Evolutionary conservation across 768 basidiomycete genomes (phyloP).

Genomic region (Lactarius tabidus): DNA sequence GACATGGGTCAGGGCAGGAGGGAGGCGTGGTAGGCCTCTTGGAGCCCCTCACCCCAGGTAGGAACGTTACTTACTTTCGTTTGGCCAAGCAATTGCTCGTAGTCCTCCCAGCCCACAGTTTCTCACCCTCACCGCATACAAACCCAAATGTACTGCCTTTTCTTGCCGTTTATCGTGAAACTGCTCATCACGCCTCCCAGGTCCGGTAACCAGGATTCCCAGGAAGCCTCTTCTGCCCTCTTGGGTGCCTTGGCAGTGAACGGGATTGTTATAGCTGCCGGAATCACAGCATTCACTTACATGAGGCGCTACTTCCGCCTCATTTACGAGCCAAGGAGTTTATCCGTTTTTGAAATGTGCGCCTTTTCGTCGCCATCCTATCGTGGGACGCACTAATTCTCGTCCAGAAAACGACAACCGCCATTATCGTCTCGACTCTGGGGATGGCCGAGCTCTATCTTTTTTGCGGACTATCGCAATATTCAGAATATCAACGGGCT

Average conservation of each 20-base stretch:
- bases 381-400: neutral
- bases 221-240: too few species aligned
- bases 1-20: too few species aligned
- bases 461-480: conserved; percentile 54
- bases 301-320: conserved; percentile 80
- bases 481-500: conserved; percentile 71
- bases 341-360: conserved; percentile 49
- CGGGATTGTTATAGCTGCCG: conserved; percentile 60
- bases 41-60: too few species aligned
- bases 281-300: conserved; percentile 76
- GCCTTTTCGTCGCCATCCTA: conserved; percentile 24
- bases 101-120: too few species aligned
- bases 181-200: conserved; percentile 28
- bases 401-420: conserved; percentile 51
- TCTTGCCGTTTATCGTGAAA: too few species aligned
- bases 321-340: conserved; percentile 84
- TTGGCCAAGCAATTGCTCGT: too few species aligned
- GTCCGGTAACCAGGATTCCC: conserved; percentile 38
- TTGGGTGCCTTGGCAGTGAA: conserved; percentile 85
- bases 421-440: conserved; percentile 50
- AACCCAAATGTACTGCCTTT: neutral
- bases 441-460: conserved; percentile 65
- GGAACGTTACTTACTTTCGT: too few species aligned
- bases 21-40: too few species aligned
- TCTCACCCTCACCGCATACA: too few species aligned